These are phyloP conservation scores for Epichloe brachyelytri DNA, from an alignment of 2,329 filamentous ascomycete species.

Conservation along the genomic window DNA sequence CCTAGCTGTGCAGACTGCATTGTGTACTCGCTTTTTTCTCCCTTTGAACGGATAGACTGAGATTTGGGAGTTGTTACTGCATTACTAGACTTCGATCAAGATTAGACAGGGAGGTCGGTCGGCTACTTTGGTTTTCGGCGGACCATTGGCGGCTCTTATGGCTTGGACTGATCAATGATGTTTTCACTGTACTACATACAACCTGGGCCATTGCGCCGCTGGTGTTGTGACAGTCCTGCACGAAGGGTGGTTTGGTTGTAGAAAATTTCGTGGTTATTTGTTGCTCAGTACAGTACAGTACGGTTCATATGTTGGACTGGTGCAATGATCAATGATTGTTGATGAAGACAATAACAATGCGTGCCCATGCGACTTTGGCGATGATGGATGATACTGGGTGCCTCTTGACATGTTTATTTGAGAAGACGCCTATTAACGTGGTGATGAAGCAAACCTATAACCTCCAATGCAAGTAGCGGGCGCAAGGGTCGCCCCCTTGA, in stretches of 20 bases:
- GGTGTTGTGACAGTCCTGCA: slow-evolving; percentile 4
- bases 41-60: slow-evolving; percentile 19
- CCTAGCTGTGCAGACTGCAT: slow-evolving; percentile 21
- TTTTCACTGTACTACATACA: slow-evolving; percentile 13
- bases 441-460: too few relatives aligned
- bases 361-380: too few relatives aligned
- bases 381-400: too few relatives aligned
- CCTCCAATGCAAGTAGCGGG: too few relatives aligned
- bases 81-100: slow-evolving; percentile 27
- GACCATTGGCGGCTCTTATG: slow-evolving; percentile 21
- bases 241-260: slow-evolving; percentile 7
- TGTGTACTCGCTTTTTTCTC: neutral
- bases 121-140: slow-evolving; percentile 16
- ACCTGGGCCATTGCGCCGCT: slow-evolving; percentile 7
- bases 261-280: slow-evolving; percentile 3
- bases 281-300: neutral
- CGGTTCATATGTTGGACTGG: slow-evolving; percentile 3
- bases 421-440: too few relatives aligned
- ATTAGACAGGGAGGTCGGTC: slow-evolving; percentile 23
- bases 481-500: neutral
- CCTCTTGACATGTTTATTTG: too few relatives aligned
- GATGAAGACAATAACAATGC: neutral
- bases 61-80: slow-evolving; percentile 23
- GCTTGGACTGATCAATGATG: slow-evolving; percentile 23
- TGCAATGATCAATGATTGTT: neutral